Base-by-base conservation (phyloP, 148 eudicot genomes). In the Rhododendron griersonianum region DNA sequence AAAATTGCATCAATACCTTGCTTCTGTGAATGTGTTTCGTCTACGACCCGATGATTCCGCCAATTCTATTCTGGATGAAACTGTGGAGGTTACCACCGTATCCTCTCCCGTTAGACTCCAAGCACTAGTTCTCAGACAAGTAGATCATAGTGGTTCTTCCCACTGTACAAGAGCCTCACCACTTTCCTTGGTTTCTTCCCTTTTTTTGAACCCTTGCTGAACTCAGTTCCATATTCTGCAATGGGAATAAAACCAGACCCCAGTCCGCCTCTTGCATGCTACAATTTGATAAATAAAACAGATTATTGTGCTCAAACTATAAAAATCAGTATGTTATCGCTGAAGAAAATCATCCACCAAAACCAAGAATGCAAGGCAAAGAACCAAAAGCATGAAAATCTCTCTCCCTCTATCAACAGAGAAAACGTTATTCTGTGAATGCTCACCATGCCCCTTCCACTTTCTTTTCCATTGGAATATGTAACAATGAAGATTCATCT, bases 111-210 rank as follows among this genome's bases (percentile, higher is more conserved):
- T 28, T 13, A 11, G 75, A 71, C 76, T 30, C 76, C 2, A 15
- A 71, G 76, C 76, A 11, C 76, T 13, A 71, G 63, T 23, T 53
- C 51, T 90, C 88, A 95, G 47, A 93, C 95, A 50, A 95, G 95
- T 10, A 95, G 93, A 80, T 95, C 98, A 59, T 95, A 95, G 88
- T 95, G 98, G 88, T 93, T 94, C 37, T 88, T 91, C 23, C 98
- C 98, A 69, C 96, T 94, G 89, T 93, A 95, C 45, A 95, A 90
- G 77, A 95, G 88, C 84, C 93, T 94, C 86, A 95, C 98, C 53
- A 79, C 93, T 79, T 92, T 86, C 79, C 90, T 91, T 59, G 92
- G 86, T 81, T 90, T 93, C 75, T 90, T 91, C 76, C 81, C 89
- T 84, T 94, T 92, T 74, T 87, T 87, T 25, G 88, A 90, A 82